Base-by-base conservation (phyloP, 2,329 filamentous ascomycete species). In the Metarhizium robertsii region DNA sequence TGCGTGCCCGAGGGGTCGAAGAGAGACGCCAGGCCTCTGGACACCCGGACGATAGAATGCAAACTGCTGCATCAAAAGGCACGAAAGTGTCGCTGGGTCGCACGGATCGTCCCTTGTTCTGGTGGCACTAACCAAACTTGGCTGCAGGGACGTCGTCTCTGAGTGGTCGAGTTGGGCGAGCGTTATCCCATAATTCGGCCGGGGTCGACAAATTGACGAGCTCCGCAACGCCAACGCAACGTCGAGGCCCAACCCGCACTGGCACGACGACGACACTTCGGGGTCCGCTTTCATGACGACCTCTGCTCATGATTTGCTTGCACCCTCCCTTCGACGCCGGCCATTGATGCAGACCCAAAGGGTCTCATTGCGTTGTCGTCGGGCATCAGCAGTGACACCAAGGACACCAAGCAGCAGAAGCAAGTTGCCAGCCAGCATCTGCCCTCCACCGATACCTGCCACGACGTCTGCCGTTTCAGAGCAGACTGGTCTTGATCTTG, bases 21-120 rank as follows among this genome's bases (percentile, higher is more conserved):
- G 25, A 25, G 25, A 25, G 25, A 25, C 25, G 25, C 25, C 25
- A 25, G 32, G 32, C 10, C 32, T 34, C 32, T 34, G 32, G 32
- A 34, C 32, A 8, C n/a, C 14, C 14, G 62, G 62, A 59, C 59
- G 61, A 63, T 62, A 58, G 61, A 64, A 64, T 62, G 62, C 63
- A 64, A 61, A 52, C 43, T 47, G 57, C 53, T 50, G 43, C 43
- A 46, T 45, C 52, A 36, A 36, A 53, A 40, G 52, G 54, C 53
- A 59, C 54, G 43, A 54, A 36, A 14, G 40, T 25, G 29, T 18
- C 43, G 20, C 47, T 57, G 58, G 47, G 53, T 53, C 53, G 53
- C 46, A 47, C 60, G 56, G 59, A 56, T 58, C 53, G 50, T 57
- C 56, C 55, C 55, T 58, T 53, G 57, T 55, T 46, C 50, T 34